phyloP scores from a whole-genome alignment of 768 basidiomycete species.

The Tulasnella sp. region DNA sequence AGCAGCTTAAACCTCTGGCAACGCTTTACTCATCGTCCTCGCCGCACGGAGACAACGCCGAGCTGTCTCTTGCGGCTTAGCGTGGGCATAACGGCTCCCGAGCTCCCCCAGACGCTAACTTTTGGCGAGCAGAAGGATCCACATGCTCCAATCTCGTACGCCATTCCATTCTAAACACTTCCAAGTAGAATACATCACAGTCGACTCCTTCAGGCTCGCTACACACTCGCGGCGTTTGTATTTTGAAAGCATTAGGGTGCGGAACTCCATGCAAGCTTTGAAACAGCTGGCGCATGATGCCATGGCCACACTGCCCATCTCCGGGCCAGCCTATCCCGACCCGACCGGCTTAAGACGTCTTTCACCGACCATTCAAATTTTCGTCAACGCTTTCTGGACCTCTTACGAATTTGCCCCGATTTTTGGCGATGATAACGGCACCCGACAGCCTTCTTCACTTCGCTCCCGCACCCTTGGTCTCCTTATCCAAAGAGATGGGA shows the following conservation, averaged over 20 bases:
- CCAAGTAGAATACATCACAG: not conserved
- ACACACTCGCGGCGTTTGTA: not conserved
- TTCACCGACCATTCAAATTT: not conserved
- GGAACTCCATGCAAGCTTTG: not conserved
- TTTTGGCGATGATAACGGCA: not conserved
- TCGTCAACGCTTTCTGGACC: not conserved
- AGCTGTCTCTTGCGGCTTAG: not conserved
- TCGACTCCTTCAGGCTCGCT: not conserved
- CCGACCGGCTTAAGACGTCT: not conserved
- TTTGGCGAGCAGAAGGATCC: conserved; percentile 5
- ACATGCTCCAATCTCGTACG: conserved; percentile 8
- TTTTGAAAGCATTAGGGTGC: not conserved
- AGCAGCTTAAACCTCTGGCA: not conserved
- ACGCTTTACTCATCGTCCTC: not conserved
- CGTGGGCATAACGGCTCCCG: not conserved
- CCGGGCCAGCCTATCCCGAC: not conserved
- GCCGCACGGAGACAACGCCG: not conserved
- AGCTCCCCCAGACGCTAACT: not conserved
- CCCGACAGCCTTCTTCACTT: not conserved
- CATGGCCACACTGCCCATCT: not conserved
- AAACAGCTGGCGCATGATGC: not conserved
- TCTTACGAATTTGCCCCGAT: not conserved
- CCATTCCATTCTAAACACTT: not conserved
- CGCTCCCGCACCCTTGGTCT: conserved; percentile 6
- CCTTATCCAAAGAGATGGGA: not conserved